phyloP scores from a whole-genome alignment of 192 early-diverging fungal species.

The Spizellomyces punctatus region DNA sequence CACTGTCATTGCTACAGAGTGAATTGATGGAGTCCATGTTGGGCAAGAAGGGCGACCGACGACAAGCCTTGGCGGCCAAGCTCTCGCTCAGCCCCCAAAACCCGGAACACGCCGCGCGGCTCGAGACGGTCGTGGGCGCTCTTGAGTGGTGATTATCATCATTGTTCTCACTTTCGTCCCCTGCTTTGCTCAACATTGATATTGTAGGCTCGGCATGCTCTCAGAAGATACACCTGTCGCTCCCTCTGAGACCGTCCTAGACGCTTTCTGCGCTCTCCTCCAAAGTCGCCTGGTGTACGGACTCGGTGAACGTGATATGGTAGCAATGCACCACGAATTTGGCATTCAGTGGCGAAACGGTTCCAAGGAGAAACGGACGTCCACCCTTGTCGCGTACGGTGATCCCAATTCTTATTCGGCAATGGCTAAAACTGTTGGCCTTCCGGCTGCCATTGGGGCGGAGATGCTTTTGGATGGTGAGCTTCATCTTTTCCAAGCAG shows the following conservation, averaged over 20 bases:
- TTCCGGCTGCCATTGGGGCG: constrained; percentile 94
- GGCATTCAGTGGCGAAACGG: constrained; percentile 73
- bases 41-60: constrained; percentile 10
- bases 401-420: constrained; percentile 85
- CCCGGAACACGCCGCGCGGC: constrained; percentile 9
- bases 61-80: constrained; percentile 15
- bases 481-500: not conserved
- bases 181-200: constrained; percentile 1
- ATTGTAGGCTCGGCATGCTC: constrained; percentile 25
- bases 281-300: constrained; percentile 76
- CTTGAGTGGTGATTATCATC: constrained; percentile 48
- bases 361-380: constrained; percentile 63
- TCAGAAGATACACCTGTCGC: constrained; percentile 24
- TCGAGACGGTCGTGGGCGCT: constrained; percentile 56
- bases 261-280: constrained; percentile 82
- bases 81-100: not conserved
- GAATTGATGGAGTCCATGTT: constrained; percentile 23
- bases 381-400: constrained; percentile 92
- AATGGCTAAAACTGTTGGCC: constrained; percentile 97
- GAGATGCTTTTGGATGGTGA: constrained; percentile 90
- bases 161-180: constrained; percentile 6
- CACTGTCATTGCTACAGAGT: not conserved
- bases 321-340: constrained; percentile 95
- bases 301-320: constrained; percentile 86
- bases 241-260: constrained; percentile 62